Evolutionary conservation across 202 grass and related monocot genomes (phyloP).

Genomic region (Dendrocalamus latiflorus): DNA sequence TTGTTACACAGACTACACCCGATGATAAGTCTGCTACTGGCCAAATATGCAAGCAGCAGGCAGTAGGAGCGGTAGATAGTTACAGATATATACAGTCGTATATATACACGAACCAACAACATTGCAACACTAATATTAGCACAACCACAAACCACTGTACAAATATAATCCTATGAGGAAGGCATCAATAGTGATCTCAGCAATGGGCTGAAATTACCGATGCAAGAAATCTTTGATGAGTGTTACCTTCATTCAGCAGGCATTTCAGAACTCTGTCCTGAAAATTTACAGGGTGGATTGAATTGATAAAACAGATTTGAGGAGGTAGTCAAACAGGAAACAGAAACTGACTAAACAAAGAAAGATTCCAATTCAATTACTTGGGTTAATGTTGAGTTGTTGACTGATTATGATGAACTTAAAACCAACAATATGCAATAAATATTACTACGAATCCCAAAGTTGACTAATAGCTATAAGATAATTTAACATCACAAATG

Average conservation of each 20-base stretch:
- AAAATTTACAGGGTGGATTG: conserved; percentile 19
- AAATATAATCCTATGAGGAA: conserved; percentile 44
- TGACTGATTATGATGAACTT: background rate
- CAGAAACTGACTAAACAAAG: background rate
- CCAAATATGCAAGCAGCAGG: conserved; percentile 36
- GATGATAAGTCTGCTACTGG: conserved; percentile 12
- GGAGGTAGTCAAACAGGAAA: background rate
- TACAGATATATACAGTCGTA: conserved; percentile 43
- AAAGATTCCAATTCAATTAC: background rate
- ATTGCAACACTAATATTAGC: conserved; percentile 27
- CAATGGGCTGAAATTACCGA: conserved; percentile 47
- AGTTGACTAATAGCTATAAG: background rate
- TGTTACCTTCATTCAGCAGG: conserved; percentile 39
- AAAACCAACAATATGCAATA: background rate
- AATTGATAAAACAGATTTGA: background rate
- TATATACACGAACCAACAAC: conserved; percentile 36
- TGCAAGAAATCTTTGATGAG: conserved; percentile 30
- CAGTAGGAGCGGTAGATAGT: background rate
- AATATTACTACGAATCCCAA: background rate
- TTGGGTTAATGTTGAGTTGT: background rate
- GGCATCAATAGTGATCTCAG: conserved; percentile 28
- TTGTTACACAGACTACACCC: conserved; percentile 17
- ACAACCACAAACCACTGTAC: conserved; percentile 45
- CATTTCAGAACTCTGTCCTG: conserved; percentile 37
- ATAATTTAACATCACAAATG: background rate